A percentile compares a stretch with the other conserved stretches of the same genome.
These are phyloP conservation scores for Sutorius australiensis DNA, from an alignment of 768 basidiomycete species.

Conservation along the genomic window DNA sequence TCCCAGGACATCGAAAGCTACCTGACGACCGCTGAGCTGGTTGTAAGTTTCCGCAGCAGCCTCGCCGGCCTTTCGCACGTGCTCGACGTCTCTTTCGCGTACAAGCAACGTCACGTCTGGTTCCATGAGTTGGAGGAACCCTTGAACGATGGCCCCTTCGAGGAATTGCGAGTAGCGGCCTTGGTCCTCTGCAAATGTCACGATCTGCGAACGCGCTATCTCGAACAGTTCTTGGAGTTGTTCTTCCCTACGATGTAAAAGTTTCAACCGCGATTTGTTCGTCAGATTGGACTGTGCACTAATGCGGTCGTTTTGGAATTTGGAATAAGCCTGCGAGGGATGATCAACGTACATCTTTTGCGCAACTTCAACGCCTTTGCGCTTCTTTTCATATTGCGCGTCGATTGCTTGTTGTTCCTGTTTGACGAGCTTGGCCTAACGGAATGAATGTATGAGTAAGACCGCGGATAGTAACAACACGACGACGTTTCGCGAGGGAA, in stretches of 20 bases:
- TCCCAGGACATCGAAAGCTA: constrained; percentile 57
- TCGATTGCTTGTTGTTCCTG: constrained; percentile 96
- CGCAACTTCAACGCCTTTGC: constrained; percentile 87
- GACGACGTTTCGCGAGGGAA: not conserved
- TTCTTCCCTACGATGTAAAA: constrained; percentile 90
- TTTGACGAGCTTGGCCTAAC: constrained; percentile 92
- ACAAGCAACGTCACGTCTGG: constrained; percentile 60
- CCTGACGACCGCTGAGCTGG: constrained; percentile 69
- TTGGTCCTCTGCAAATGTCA: constrained; percentile 59
- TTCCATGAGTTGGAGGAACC: constrained; percentile 79
- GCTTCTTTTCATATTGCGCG: constrained; percentile 91
- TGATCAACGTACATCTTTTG: constrained; percentile 83
- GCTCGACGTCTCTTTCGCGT: constrained; percentile 62
- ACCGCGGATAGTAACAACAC: not conserved
- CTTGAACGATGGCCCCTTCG: constrained; percentile 81
- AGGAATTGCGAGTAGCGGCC: constrained; percentile 78
- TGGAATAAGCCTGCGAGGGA: constrained; percentile 4
- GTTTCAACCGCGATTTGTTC: constrained; percentile 89
- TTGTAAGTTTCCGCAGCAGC: constrained; percentile 65
- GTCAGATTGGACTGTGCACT: constrained; percentile 95
- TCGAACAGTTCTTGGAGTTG: constrained; percentile 86
- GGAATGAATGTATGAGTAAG: not conserved
- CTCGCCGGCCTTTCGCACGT: constrained; percentile 60
- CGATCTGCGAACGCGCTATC: constrained; percentile 59
- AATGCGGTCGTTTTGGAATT: not conserved